A percentile compares a stretch with the other conserved stretches of the same genome.
Conservation (phyloP, 805 yeast genomes). For the Grigorovia jiainica region DNA sequence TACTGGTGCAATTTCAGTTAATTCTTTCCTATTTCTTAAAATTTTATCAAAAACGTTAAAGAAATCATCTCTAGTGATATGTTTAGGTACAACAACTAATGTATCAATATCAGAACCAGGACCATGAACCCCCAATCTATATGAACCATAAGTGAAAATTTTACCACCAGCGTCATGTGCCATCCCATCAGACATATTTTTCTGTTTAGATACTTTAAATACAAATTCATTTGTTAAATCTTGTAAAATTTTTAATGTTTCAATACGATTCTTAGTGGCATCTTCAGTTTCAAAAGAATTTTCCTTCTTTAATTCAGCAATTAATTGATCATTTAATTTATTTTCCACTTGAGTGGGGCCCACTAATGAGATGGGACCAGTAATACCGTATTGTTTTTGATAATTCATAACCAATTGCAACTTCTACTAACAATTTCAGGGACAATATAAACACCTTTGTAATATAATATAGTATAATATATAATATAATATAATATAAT, state of each 20-base stretch:
- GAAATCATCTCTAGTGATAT: constrained; percentile 83
- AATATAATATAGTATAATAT: no score
- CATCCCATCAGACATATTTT: constrained; percentile 96
- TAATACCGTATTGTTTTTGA: constrained; percentile 28
- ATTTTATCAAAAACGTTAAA: constrained; percentile 70
- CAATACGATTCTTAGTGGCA: constrained; percentile 73
- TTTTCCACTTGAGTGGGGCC: constrained; percentile 80
- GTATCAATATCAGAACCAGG: constrained; percentile 98
- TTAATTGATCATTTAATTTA: constrained; percentile 60
- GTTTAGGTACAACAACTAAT: constrained; percentile 92
- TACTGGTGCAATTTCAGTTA: constrained; percentile 86
- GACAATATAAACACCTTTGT: no score
- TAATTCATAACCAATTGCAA: constrained; percentile 16
- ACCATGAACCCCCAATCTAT: constrained; percentile 90
- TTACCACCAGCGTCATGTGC: constrained; percentile 96
- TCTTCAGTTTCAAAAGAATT: constrained; percentile 85
- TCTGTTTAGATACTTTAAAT: constrained; percentile 62
- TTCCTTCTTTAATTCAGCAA: constrained; percentile 68
- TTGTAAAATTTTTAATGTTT: constrained; percentile 65
- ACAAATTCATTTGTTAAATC: constrained; percentile 74
- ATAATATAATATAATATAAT: no score
- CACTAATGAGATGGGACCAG: constrained; percentile 68
- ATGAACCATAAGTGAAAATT: constrained; percentile 92
- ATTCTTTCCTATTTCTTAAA: constrained; percentile 62
- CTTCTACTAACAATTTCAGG: no score